A percentile compares a stretch with the other conserved stretches of the same genome.
phyloP scores from a whole-genome alignment of 768 basidiomycete species.

The Trametes maxima region DNA sequence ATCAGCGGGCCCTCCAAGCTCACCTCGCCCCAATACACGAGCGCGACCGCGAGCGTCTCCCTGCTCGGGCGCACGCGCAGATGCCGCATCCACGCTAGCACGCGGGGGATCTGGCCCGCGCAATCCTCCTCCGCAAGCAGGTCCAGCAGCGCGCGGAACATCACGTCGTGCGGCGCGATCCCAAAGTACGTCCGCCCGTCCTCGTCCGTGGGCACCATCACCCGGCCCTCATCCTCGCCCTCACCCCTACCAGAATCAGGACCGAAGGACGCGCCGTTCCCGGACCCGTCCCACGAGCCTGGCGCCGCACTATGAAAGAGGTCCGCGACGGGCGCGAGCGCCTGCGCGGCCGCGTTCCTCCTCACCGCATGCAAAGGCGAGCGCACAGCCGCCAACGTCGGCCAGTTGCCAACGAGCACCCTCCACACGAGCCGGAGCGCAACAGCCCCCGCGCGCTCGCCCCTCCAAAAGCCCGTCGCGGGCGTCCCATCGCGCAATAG shows the following conservation, averaged over 20 bases:
- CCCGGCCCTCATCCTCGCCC: background rate
- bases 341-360: slow-evolving; percentile 25
- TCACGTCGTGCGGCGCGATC: slow-evolving; percentile 51
- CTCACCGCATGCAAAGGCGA: slow-evolving; percentile 43
- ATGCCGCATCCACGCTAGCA: slow-evolving; percentile 74
- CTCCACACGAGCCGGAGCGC: slow-evolving; percentile 27
- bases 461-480: slow-evolving; percentile 33
- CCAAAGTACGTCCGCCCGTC: slow-evolving; percentile 15
- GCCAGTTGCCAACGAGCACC: slow-evolving; percentile 54
- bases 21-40: slow-evolving; percentile 76
- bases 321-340: slow-evolving; percentile 32
- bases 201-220: slow-evolving; percentile 10
- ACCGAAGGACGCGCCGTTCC: background rate
- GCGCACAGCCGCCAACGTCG: slow-evolving; percentile 36
- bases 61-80: slow-evolving; percentile 54
- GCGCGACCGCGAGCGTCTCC: slow-evolving; percentile 57
- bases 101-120: slow-evolving; percentile 63
- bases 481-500: slow-evolving; percentile 30
- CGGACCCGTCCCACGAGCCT: background rate
- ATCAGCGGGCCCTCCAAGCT: slow-evolving; percentile 61
- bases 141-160: slow-evolving; percentile 61
- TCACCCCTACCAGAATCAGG: background rate
- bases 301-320: slow-evolving; percentile 33
- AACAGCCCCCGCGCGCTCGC: slow-evolving; percentile 30
- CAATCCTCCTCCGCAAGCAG: slow-evolving; percentile 55